Percentiles rank a stretch among this genome's conserved stretches.
phyloP scores from a whole-genome alignment of 495 filamentous ascomycete genomes.

The Aspergillus ellipticus region DNA sequence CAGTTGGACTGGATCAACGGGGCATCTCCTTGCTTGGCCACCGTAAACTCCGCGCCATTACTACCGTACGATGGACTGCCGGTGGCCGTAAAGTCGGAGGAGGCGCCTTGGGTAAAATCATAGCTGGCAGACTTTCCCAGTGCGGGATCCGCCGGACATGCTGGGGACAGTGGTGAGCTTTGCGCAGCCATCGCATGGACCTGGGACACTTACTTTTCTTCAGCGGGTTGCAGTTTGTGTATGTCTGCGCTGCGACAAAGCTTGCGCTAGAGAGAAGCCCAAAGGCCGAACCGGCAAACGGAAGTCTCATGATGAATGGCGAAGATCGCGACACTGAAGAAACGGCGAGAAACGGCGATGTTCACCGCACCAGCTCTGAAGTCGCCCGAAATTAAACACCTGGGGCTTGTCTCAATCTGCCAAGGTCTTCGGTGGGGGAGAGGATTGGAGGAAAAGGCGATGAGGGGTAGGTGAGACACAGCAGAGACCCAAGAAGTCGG shows the following conservation, averaged over 20 bases:
- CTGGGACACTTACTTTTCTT: slow-evolving; percentile 52
- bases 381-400: background rate
- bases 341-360: background rate
- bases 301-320: slow-evolving; percentile 33
- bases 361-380: background rate
- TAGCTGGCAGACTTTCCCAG: slow-evolving; percentile 73
- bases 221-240: slow-evolving; percentile 69
- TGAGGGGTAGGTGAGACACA: background rate
- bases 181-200: slow-evolving; percentile 3
- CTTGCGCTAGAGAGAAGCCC: slow-evolving; percentile 25
- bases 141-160: slow-evolving; percentile 76
- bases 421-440: too few species aligned
- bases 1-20: slow-evolving; percentile 73
- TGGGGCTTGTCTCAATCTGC: background rate
- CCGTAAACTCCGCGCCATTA: slow-evolving; percentile 80
- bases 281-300: slow-evolving; percentile 20
- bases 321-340: background rate
- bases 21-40: slow-evolving; percentile 75
- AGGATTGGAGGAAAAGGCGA: background rate
- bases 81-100: slow-evolving; percentile 63
- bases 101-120: slow-evolving; percentile 72
- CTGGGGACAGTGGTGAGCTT: slow-evolving; percentile 28
- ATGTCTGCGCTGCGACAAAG: slow-evolving; percentile 67
- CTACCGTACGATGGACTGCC: slow-evolving; percentile 66
- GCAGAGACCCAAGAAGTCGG: background rate